These are phyloP conservation scores for Diplodia mutila DNA, from an alignment of 2,329 filamentous ascomycete species.

Conservation along the genomic window DNA sequence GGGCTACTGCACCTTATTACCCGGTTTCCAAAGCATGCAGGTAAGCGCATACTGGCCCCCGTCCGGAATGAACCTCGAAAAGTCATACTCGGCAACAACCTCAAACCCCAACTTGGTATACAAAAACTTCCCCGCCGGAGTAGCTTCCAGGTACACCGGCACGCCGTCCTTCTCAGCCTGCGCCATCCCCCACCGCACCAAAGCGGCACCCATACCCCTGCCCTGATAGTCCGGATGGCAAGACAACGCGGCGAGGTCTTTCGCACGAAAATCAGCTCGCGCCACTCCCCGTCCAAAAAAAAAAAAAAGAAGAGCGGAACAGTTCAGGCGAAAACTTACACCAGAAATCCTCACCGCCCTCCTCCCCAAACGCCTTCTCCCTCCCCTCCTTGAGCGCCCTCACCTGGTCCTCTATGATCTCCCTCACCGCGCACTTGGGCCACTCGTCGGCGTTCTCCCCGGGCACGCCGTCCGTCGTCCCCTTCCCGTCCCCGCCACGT, in stretches of 20 bases:
- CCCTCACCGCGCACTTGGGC: not conserved
- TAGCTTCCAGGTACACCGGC: conserved; percentile 46
- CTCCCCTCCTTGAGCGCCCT: not conserved
- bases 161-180: conserved; percentile 41
- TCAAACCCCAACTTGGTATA: conserved; percentile 40
- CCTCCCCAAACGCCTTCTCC: not conserved
- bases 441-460: not conserved
- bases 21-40: not conserved
- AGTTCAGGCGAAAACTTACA: not conserved
- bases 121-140: conserved; percentile 40
- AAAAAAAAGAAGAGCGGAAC: not conserved
- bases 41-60: not conserved
- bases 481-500: not conserved
- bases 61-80: conserved; percentile 30
- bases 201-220: conserved; percentile 6
- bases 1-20: not conserved
- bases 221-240: conserved; percentile 19
- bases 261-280: conserved; percentile 31
- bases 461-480: not conserved
- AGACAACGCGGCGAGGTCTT: conserved; percentile 8
- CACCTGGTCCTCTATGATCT: not conserved
- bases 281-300: not conserved
- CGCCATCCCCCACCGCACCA: conserved; percentile 24
- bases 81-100: conserved; percentile 32
- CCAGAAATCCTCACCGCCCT: not conserved